Evolutionary conservation across 495 filamentous ascomycete species (phyloP).

Genomic region (Collariella sp.): DNA sequence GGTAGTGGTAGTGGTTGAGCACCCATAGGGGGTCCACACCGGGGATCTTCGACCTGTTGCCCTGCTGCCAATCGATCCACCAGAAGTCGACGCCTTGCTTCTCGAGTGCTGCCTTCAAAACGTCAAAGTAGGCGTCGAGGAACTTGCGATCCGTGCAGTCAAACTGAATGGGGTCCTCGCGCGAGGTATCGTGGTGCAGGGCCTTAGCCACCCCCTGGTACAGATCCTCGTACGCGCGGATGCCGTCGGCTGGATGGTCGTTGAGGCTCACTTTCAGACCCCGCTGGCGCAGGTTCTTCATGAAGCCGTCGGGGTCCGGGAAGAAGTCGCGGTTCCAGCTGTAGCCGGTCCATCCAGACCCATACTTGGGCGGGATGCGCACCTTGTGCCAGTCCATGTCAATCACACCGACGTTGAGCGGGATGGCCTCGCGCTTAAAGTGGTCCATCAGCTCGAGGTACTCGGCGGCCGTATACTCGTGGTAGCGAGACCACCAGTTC

Average conservation of each 20-base stretch:
- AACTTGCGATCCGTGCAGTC: conserved; percentile 45
- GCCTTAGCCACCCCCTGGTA: conserved; percentile 45
- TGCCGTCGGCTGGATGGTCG: conserved; percentile 49
- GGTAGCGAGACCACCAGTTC: conserved; percentile 57
- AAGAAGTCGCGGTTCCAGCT: conserved; percentile 51
- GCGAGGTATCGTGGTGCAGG: conserved; percentile 35
- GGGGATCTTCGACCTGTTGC: conserved; percentile 38
- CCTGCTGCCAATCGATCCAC: conserved; percentile 62
- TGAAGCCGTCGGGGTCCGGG: conserved; percentile 41
- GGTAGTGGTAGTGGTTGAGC: conserved; percentile 54
- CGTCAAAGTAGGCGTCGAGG: conserved; percentile 49
- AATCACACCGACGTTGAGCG: conserved; percentile 46
- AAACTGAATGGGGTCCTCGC: conserved; percentile 44
- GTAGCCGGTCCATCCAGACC: conserved; percentile 53
- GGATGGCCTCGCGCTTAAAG: conserved; percentile 41
- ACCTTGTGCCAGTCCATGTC: conserved; percentile 60
- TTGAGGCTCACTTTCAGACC: conserved; percentile 44
- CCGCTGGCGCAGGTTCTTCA: conserved; percentile 36
- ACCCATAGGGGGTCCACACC: conserved; percentile 55
- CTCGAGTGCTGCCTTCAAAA: conserved; percentile 45
- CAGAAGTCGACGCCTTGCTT: conserved; percentile 47
- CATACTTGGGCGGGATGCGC: conserved; percentile 21
- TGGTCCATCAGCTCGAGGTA: conserved; percentile 45
- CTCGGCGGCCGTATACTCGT: conserved; percentile 43
- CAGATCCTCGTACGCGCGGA: conserved; percentile 43